A percentile compares a stretch with the other conserved stretches of the same genome.
Conservation (phyloP, 305 asterid species). For the Plantago rigida region DNA sequence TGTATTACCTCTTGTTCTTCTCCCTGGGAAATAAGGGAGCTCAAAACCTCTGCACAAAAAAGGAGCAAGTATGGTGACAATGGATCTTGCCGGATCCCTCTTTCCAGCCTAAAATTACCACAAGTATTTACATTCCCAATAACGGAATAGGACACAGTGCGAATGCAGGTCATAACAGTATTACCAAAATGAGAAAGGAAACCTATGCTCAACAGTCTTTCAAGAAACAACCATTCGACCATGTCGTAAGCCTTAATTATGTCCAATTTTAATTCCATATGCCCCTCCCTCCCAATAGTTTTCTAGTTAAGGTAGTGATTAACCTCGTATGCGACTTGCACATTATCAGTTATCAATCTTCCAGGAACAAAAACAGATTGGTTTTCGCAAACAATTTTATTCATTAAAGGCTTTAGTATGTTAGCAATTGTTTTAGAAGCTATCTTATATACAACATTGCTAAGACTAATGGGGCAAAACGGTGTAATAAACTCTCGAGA, state of each 20-base stretch:
- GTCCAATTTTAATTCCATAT: not conserved
- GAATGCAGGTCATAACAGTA: too few species aligned
- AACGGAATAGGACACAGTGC: too few species aligned
- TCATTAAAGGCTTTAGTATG: not conserved
- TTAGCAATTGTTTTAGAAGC: not conserved
- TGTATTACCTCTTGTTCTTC: too few species aligned
- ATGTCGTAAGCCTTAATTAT: not conserved
- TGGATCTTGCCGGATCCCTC: too few species aligned
- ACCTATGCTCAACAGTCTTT: too few species aligned
- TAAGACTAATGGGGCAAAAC: not conserved
- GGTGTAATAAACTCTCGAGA: not conserved
- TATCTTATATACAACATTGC: too few species aligned
- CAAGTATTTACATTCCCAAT: too few species aligned
- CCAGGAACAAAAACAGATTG: not conserved
- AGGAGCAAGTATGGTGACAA: too few species aligned
- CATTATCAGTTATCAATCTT: not conserved
- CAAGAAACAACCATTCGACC: not conserved
- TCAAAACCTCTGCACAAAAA: too few species aligned
- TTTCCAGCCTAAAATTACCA: too few species aligned
- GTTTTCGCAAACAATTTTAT: not conserved
- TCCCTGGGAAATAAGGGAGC: too few species aligned
- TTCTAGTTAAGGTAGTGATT: not conserved
- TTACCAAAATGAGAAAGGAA: too few species aligned
- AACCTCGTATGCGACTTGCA: not conserved
- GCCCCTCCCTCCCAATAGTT: not conserved